Base-by-base conservation (phyloP, 2,329 filamentous ascomycete genomes). In the Nemania serpens region DNA sequence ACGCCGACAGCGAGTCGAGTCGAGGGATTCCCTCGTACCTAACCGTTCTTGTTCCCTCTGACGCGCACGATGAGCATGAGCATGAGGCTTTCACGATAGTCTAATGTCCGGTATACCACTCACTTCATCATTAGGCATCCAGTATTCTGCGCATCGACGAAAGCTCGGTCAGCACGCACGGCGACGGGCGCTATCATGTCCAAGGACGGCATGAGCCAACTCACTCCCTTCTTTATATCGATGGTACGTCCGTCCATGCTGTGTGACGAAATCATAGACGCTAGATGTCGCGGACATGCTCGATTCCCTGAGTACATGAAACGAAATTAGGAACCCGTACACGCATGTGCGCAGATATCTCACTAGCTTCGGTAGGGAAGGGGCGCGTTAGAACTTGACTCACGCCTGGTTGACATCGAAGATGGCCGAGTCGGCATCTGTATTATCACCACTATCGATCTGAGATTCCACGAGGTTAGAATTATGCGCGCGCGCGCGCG, bases 221-320 rank as follows among this genome's bases (percentile, higher is more conserved):
- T 68, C 22, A 70, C 68, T 68, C 20, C 69, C 68, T 59, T 68
- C 61, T 54, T 70, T 70, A 50, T 70, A 70, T 15, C 63, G 54
- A 36, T 70, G 69, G 46, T 68, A 70, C 9, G 67, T 70, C 39
- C 68, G 62, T 11, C 69, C 69, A 33, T 69, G 64, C 47, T 69
- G 63, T 34, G 62, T 56, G 22, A 70, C 67, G 22, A 70, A 70
- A 45, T 70, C 33, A 42, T 65, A 70, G n/a, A 70, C 41, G 52
- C 67, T 70, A 18, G 68, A 67, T 17, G 65, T 54, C 17, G 64
- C 66, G 2, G 69, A 70, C 50, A 55, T 54, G 64, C 59, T 69
- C 5, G 67, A 75, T 39, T 57, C 41, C 11, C 63, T 66, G 41
- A 0, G 37, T 10, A 37, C 7, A 45, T 15, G 5, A 12, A 9